Conservation (phyloP, 1,139 yeast species). For the Saccharomyces pastorianus region DNA sequence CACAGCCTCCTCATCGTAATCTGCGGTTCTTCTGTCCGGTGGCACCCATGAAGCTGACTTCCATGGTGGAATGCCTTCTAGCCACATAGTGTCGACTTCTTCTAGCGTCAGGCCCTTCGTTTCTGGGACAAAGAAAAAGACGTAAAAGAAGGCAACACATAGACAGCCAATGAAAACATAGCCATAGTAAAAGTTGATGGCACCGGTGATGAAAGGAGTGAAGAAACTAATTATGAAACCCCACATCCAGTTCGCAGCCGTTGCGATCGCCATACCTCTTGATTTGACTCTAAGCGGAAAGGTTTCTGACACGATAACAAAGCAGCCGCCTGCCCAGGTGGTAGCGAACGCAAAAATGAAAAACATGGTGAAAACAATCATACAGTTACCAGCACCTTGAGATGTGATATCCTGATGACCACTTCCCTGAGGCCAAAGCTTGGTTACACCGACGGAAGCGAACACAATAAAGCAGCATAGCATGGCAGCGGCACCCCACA, state of each 20-base stretch:
- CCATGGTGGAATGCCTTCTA: constrained; percentile 36
- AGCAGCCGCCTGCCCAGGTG: constrained; percentile 76
- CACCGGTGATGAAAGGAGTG: constrained; percentile 25
- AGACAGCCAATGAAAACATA: constrained; percentile 64
- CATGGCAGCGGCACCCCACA: constrained; percentile 57
- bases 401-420: constrained; percentile 39
- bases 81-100: constrained; percentile 55
- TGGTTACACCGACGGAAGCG: constrained; percentile 56
- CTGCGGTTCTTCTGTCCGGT: constrained; percentile 27
- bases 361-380: constrained; percentile 68
- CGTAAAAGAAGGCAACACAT: constrained; percentile 49
- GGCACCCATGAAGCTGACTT: constrained; percentile 29
- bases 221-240: constrained; percentile 65
- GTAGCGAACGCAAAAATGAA: constrained; percentile 70
- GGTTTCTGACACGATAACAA: constrained; percentile 60
- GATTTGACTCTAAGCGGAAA: constrained; percentile 70
- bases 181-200: constrained; percentile 41
- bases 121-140: constrained; percentile 55
- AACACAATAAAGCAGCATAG: constrained; percentile 50
- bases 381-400: constrained; percentile 54
- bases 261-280: constrained; percentile 64
- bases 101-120: constrained; percentile 62
- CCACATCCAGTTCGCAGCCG: constrained; percentile 65
- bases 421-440: constrained; percentile 46
- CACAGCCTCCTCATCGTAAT: constrained; percentile 18